Percentiles rank a stretch among this genome's conserved stretches.
Conservation (phyloP, 306 rosid species). For the Prunus armeniaca region DNA sequence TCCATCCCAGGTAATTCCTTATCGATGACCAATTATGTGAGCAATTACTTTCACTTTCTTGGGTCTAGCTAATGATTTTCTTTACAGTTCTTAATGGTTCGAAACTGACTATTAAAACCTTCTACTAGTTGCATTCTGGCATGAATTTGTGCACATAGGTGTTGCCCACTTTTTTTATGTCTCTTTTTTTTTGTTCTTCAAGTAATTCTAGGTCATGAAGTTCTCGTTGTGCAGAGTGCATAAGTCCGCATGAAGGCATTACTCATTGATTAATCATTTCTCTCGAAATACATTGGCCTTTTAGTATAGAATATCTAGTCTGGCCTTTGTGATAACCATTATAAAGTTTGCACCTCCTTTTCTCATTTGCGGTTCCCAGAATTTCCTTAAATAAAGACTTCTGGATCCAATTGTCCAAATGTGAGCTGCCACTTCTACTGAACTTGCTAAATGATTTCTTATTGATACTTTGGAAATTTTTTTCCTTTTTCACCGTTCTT, state of each 20-base stretch:
- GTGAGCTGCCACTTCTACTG: not conserved
- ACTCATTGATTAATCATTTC: not conserved
- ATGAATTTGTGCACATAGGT: not conserved
- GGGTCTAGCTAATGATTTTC: not conserved
- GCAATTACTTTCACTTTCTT: not conserved
- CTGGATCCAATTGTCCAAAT: not conserved
- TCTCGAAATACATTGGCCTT: not conserved
- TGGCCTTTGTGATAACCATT: not conserved
- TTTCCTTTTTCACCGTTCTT: not conserved
- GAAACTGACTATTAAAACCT: not conserved
- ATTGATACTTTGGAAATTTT: not conserved
- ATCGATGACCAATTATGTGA: not conserved
- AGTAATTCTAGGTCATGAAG: not conserved
- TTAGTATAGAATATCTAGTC: not conserved
- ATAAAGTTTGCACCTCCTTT: not conserved
- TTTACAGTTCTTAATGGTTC: not conserved
- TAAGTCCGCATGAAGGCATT: not conserved
- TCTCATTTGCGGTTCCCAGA: not conserved
- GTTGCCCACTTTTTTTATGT: not conserved
- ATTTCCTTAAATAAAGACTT: not conserved
- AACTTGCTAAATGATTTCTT: not conserved
- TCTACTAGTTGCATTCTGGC: not conserved
- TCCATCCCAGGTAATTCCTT: constrained; percentile 10
- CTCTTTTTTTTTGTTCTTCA: not conserved
- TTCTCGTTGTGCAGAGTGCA: not conserved